Evolutionary conservation across 78 protist species (phyloP), one percentile per base, ranked within the genome.

Genomic region (Dictyostelium capitatum): DNA sequence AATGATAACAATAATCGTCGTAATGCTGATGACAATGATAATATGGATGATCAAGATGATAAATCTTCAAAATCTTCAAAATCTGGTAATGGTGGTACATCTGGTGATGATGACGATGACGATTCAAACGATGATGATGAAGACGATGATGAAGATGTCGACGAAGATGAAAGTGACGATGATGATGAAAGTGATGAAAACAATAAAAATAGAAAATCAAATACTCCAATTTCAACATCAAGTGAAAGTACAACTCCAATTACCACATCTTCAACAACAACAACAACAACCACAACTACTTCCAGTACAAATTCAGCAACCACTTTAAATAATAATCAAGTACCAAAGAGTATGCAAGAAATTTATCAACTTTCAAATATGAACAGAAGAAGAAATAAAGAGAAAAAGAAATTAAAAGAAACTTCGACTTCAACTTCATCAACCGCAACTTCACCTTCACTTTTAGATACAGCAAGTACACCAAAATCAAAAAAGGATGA

Each of bases 261-360:
- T n/a, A n/a, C n/a, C n/a, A 79, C 23, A 15, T 32, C 47, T 17
- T 17, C 48, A 12, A 32, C 83, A 1, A 74, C 48, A 4, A 17
- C 54, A 56, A 56, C 46, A 1, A 56, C 47, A 17, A 37, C 50
- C 17, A 54, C 47, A 0, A 20, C 79, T 1, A 78, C 46, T 30
- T 14, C 48, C 0, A 48, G 25, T 1, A 78, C 77, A 15, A 30
- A n/a, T 17, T 37, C 79, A 50, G 25, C 72, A 11, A 11, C 70
- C n/a, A 62, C n/a, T 62, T 62, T 62, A 62, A 62, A 30, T 48
- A 47, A 37, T 56, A 54, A 43, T 25, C 37, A 59, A 70, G 95
- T 91, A 41, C 95, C 95, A 59, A 80, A 91, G 80, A 83, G 92
- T 70, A 91, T 91, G 95, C 90, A 82, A 57, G 95, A 91, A 70